Evolutionary conservation across 371 early-diverging fungal species (phyloP), one percentile per base, ranked within the genome.

Genomic region (Apophysomyces trapeziformis): DNA sequence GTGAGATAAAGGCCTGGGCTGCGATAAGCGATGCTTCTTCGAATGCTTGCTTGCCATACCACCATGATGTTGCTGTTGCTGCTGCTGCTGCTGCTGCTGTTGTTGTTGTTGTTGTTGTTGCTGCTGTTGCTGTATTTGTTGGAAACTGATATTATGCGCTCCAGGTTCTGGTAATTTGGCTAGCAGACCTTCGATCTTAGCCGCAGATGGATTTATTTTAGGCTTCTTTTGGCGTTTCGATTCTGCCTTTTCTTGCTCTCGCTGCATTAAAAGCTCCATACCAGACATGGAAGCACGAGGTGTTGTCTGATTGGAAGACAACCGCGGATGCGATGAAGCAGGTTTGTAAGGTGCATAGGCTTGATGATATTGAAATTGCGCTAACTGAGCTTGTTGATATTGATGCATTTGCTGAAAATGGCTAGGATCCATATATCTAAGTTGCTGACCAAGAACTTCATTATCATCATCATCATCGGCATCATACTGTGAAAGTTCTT

Each of bases 351-450:
- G 54, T 50, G 54, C 54, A 50, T 50, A 50, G n/a, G 54, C 68
- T 38, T 70, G 58, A 14, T 65, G 63, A 14, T 50, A 50, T 50
- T 50, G 54, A 21, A 50, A 50, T 59, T 68, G 63, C 12, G 68
- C 68, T 38, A 68, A 21, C 37, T 63, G 71, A 2, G 71, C 67
- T 37, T 71, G 71, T 12, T 71, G 74, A 37, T 66, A 61, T n/a
- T 68, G 68, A 38, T 68, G 68, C 41, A 38, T 63, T n/a, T 63
- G 63, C 9, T 54, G 57, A 18, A 56, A 50, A 35, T 75, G 72
- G 6, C 62, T 57, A 26, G 54, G 21, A 26, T 50, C 54, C 21
- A 50, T 50, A 21, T 50, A 50, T 21, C 21, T 50, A 21, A 50
- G 21, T 21, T 50, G 54, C 21, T 50, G 54, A 9, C 54, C 54